Evolutionary conservation across 164 flowering plant species (phyloP).

Genomic region (Vitis amurensis): DNA sequence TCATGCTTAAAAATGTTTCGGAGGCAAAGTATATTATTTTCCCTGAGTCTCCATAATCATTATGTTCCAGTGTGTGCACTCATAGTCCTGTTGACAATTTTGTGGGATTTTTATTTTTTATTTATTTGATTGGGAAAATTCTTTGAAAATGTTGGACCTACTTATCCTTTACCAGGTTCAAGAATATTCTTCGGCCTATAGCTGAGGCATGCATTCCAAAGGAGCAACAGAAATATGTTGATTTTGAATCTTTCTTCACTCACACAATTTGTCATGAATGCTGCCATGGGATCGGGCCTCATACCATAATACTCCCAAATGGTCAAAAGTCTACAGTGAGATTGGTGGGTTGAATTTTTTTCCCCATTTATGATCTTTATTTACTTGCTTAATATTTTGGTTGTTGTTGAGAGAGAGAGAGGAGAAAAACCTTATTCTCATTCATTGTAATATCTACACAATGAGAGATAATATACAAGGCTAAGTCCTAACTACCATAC

Average conservation of each 20-base stretch:
- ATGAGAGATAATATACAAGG: too few relatives aligned
- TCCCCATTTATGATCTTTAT: neutral
- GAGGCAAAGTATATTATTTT: slow-evolving; percentile 75
- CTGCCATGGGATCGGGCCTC: slow-evolving; percentile 98
- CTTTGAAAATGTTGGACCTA: slow-evolving; percentile 7
- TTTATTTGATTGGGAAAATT: neutral
- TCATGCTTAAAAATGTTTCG: slow-evolving; percentile 93
- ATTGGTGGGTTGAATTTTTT: slow-evolving; percentile 49
- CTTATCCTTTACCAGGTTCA: slow-evolving; percentile 57
- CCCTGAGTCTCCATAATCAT: slow-evolving; percentile 2
- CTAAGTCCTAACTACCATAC: too few relatives aligned
- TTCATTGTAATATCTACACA: too few relatives aligned
- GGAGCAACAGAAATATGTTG: slow-evolving; percentile 68
- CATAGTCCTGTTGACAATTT: too few relatives aligned
- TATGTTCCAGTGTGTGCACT: neutral
- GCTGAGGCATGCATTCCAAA: slow-evolving; percentile 60
- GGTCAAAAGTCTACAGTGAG: slow-evolving; percentile 89
- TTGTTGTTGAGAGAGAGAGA: too few relatives aligned
- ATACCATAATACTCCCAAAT: slow-evolving; percentile 75
- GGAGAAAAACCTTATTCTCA: too few relatives aligned
- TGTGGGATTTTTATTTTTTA: neutral
- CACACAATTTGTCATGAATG: slow-evolving; percentile 97
- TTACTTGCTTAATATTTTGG: neutral
- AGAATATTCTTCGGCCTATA: slow-evolving; percentile 86
- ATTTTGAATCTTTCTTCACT: slow-evolving; percentile 93